Evolutionary conservation across 1,284 basidiomycete species (phyloP).

Genomic region (Leccinum subspadiceum): DNA sequence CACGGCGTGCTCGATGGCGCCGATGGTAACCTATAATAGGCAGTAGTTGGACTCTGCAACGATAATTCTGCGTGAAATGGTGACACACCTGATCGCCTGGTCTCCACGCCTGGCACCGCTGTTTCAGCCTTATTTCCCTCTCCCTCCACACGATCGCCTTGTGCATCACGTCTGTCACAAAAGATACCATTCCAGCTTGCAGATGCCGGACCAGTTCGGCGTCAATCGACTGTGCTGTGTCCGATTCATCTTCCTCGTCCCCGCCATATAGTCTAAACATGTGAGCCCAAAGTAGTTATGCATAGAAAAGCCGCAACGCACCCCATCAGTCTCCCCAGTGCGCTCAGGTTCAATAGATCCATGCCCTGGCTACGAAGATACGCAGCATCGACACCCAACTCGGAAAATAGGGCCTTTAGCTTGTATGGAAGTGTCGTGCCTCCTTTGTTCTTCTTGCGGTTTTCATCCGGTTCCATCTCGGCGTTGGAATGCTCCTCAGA

Average conservation of each 20-base stretch:
- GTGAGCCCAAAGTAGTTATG: background rate
- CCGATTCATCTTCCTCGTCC: slow-evolving; percentile 5
- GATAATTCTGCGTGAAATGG: background rate
- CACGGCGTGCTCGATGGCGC: slow-evolving; percentile 46
- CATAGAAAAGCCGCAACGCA: slow-evolving; percentile 23
- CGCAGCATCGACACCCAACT: slow-evolving; percentile 43
- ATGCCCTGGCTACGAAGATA: slow-evolving; percentile 43
- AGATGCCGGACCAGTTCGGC: slow-evolving; percentile 36
- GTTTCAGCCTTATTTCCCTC: slow-evolving; percentile 54
- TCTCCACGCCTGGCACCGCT: slow-evolving; percentile 56
- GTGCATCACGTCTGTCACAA: slow-evolving; percentile 49
- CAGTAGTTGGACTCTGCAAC: slow-evolving; percentile 2
- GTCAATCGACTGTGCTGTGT: slow-evolving; percentile 13
- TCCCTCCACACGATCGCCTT: slow-evolving; percentile 52
- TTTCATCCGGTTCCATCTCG: slow-evolving; percentile 17
- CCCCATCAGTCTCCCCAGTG: slow-evolving; percentile 41
- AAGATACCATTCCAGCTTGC: slow-evolving; percentile 45
- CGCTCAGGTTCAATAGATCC: slow-evolving; percentile 49
- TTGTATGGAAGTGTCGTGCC: slow-evolving; percentile 47
- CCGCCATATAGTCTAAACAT: slow-evolving; percentile 16
- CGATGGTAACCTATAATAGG: slow-evolving; percentile 36
- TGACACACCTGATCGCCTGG: slow-evolving; percentile 24
- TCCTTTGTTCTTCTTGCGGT: slow-evolving; percentile 19
- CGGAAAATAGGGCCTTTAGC: slow-evolving; percentile 40
- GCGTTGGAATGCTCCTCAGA: slow-evolving; percentile 12